Evolutionary conservation across 2,329 filamentous ascomycete genomes (phyloP).

Genomic region (Fusarium sp.): DNA sequence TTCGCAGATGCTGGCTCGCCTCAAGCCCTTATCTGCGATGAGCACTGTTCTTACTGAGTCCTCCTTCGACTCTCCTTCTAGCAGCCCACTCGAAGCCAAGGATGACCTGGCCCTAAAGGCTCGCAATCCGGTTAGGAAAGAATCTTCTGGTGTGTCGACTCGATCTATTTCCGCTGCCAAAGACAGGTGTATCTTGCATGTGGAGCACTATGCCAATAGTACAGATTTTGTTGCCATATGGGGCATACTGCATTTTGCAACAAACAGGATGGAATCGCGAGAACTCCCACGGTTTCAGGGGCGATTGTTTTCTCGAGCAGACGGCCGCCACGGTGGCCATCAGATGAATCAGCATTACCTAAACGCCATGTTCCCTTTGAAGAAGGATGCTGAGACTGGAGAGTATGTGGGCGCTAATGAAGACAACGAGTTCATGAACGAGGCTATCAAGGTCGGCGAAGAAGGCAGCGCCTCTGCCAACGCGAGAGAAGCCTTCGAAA

Average conservation of each 20-base stretch:
- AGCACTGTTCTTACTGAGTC: slow-evolving; percentile 50
- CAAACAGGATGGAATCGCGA: slow-evolving; percentile 50
- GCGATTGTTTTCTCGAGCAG: slow-evolving; percentile 65
- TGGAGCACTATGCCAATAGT: slow-evolving; percentile 83
- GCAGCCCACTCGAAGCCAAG: slow-evolving; percentile 32
- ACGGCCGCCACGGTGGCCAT: slow-evolving; percentile 60
- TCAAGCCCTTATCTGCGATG: slow-evolving; percentile 48
- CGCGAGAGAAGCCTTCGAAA: slow-evolving; percentile 57
- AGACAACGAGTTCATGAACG: slow-evolving; percentile 69
- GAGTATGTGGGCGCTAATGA: slow-evolving; percentile 55
- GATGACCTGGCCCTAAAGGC: slow-evolving; percentile 20
- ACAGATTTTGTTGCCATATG: slow-evolving; percentile 78
- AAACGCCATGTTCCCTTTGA: slow-evolving; percentile 68
- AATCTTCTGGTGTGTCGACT: slow-evolving; percentile 45
- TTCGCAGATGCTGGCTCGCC: slow-evolving; percentile 51
- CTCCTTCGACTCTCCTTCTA: slow-evolving; percentile 40
- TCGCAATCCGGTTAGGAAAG: slow-evolving; percentile 26
- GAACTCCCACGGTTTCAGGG: slow-evolving; percentile 69
- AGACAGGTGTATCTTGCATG: slow-evolving; percentile 69
- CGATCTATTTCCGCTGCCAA: slow-evolving; percentile 51
- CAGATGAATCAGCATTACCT: slow-evolving; percentile 70
- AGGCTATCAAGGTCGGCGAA: slow-evolving; percentile 57
- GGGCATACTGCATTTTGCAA: slow-evolving; percentile 76
- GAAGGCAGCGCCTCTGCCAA: slow-evolving; percentile 55
- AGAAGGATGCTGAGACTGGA: slow-evolving; percentile 52